Conservation (phyloP, 164 flowering plant genomes). For the Houttuynia cordata region DNA sequence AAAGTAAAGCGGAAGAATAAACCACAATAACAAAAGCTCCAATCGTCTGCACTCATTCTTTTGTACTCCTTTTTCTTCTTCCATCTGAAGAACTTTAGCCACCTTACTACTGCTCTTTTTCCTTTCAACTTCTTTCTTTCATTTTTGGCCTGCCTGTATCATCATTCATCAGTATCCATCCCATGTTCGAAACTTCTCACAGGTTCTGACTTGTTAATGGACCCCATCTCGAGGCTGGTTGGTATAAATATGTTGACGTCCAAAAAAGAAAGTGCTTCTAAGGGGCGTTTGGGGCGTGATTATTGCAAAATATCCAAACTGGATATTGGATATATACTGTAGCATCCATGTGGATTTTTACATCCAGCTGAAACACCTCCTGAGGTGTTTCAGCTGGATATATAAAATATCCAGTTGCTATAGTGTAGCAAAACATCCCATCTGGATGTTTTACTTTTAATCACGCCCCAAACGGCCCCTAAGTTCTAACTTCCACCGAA, state of each 20-base stretch:
- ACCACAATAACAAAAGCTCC: constrained; percentile 25
- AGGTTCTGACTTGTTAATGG: constrained; percentile 14
- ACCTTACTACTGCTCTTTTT: constrained; percentile 83
- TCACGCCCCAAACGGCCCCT: no score
- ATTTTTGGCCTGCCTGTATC: constrained; percentile 20
- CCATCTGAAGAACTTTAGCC: constrained; percentile 85
- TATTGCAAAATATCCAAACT: no score
- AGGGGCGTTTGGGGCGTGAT: no score
- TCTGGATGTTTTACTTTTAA: no score
- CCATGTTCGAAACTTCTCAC: constrained; percentile 10
- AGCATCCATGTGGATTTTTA: no score
- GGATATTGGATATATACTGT: no score
- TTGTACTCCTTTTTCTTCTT: constrained; percentile 86
- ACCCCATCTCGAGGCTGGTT: constrained; percentile 11
- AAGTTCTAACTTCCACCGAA: constrained; percentile 2
- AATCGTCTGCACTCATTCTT: constrained; percentile 89
- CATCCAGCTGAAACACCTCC: no score
- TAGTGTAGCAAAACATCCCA: no score
- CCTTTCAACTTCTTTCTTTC: constrained; percentile 85
- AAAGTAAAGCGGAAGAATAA: not conserved
- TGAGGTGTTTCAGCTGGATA: no score
- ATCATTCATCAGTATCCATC: constrained; percentile 6
- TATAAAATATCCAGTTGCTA: no score
- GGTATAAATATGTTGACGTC: constrained; percentile 28
- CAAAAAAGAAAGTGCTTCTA: constrained; percentile 7